Evolutionary conservation across 1,284 basidiomycete species (phyloP), one percentile per base, ranked within the genome.

Genomic region (Inonotus obliquus): DNA sequence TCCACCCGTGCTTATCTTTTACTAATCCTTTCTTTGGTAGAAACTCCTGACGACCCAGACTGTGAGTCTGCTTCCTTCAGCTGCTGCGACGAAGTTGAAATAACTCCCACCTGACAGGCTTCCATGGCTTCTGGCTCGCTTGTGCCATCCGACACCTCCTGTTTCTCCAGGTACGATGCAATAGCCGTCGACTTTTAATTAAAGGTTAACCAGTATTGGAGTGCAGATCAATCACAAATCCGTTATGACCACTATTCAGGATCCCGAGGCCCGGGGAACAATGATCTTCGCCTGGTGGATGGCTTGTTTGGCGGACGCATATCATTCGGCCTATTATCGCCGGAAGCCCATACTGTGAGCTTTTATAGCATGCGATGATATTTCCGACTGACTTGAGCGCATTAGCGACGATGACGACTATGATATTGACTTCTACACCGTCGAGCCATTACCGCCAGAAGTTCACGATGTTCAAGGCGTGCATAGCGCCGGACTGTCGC

Each of bases 231-330:
- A 91, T 72, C 87, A 91, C 69, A 91, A 89, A 72, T 83, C 86
- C 3, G 86, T 86, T 49, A 84, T 89, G 75, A 78, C 81, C 4
- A 82, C 78, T 62, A 87, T 89, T 64, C 77, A 81, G 65, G 87
- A 91, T 69, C 77, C 82, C 29, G 89, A 91, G 67, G 82, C 78
- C 53, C 82, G 86, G 59, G 87, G 88, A 23, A 90, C 86, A 2
- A 89, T 92, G 85, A 86, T 91, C 49, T 93, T 91, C 70, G 86
- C 92, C 1, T 96, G 92, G 91, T 87, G 85, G 84, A 78, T 84
- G 72, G 81, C 83, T 17, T 83, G 81, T 69, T 69, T 86, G 35
- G 75, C 78, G 2, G 87, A 89, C 63, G 81, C 83, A 0, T 83
- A 81, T 66, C 77, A 80, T 39, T 76, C 84, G 1, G 78, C 81